Percentiles rank a stretch among this genome's conserved stretches.
These are phyloP conservation scores for Fusarium zealandicum DNA, from an alignment of 2,329 filamentous ascomycete species.

Conservation along the genomic window DNA sequence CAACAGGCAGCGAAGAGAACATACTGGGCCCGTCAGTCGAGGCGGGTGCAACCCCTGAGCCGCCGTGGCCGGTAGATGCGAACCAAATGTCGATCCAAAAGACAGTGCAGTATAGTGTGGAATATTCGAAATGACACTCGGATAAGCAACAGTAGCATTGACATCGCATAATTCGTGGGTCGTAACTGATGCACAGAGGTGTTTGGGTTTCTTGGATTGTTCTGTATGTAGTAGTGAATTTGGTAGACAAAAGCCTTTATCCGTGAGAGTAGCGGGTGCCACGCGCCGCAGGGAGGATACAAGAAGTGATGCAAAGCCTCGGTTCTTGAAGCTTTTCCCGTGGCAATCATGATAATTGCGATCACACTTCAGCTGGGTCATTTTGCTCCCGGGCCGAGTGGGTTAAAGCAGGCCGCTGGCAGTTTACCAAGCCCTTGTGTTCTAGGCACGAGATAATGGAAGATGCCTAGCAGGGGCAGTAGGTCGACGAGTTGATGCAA, in stretches of 20 bases:
- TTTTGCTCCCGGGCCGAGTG: background rate
- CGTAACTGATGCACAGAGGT: conserved; percentile 5
- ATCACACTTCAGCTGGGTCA: no score
- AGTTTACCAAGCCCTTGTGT: background rate
- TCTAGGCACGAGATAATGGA: background rate
- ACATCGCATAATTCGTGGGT: background rate
- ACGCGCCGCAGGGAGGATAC: background rate
- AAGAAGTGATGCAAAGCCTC: conserved; percentile 8
- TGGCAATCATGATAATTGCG: background rate
- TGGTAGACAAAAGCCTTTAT: background rate
- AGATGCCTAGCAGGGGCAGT: background rate
- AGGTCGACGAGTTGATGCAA: background rate
- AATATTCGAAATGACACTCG: conserved; percentile 16
- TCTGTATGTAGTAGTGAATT: conserved; percentile 6
- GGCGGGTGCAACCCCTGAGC: conserved; percentile 9
- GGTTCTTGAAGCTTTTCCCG: background rate
- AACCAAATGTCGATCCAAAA: conserved; percentile 26
- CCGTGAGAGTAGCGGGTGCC: background rate
- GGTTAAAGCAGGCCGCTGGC: conserved; percentile 4
- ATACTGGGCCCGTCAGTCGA: conserved; percentile 24
- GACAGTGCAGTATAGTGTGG: conserved; percentile 28
- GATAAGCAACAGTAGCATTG: background rate
- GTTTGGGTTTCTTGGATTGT: no score
- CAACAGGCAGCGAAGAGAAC: conserved; percentile 39
- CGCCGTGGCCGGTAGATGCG: conserved; percentile 6